These are phyloP conservation scores for Auriscalpium microsporum DNA, from an alignment of 768 basidiomycete genomes.

Conservation along the genomic window DNA sequence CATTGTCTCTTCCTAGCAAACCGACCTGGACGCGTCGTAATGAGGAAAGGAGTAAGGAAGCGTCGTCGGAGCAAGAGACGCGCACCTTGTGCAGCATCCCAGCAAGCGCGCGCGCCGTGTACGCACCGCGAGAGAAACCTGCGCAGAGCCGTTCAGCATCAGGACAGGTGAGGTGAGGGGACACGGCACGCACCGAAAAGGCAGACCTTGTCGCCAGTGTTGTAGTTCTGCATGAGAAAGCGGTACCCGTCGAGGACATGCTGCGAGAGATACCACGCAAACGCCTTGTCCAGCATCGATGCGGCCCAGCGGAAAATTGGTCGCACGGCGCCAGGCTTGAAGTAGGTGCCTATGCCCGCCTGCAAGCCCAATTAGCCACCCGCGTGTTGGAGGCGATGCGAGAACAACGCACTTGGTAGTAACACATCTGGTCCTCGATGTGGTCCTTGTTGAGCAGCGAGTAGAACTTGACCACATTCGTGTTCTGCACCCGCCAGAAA, in stretches of 20 bases:
- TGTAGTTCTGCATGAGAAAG: slow-evolving; percentile 74
- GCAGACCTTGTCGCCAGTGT: slow-evolving; percentile 64
- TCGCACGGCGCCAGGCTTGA: slow-evolving; percentile 58
- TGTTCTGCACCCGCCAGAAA: slow-evolving; percentile 23
- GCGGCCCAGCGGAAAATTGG: slow-evolving; percentile 52
- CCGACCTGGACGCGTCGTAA: slow-evolving; percentile 42
- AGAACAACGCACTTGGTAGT: slow-evolving; percentile 52
- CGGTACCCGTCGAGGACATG: slow-evolving; percentile 72
- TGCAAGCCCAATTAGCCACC: slow-evolving; percentile 11
- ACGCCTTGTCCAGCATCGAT: slow-evolving; percentile 53
- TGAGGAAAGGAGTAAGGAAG: background rate
- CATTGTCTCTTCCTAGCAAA: slow-evolving; percentile 57
- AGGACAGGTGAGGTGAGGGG: background rate
- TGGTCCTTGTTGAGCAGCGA: slow-evolving; percentile 29
- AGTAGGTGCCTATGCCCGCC: slow-evolving; percentile 42
- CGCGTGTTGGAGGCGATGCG: background rate
- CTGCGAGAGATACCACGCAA: slow-evolving; percentile 69
- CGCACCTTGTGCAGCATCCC: slow-evolving; percentile 64
- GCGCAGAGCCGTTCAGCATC: background rate
- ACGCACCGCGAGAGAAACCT: slow-evolving; percentile 74
- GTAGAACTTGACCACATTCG: slow-evolving; percentile 33
- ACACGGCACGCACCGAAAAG: slow-evolving; percentile 45
- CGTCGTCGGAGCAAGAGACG: background rate
- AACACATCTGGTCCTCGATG: slow-evolving; percentile 32
- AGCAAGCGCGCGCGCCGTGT: slow-evolving; percentile 62